These are phyloP conservation scores for Leccinum obscurum DNA, from an alignment of 768 basidiomycete genomes.

Conservation along the genomic window DNA sequence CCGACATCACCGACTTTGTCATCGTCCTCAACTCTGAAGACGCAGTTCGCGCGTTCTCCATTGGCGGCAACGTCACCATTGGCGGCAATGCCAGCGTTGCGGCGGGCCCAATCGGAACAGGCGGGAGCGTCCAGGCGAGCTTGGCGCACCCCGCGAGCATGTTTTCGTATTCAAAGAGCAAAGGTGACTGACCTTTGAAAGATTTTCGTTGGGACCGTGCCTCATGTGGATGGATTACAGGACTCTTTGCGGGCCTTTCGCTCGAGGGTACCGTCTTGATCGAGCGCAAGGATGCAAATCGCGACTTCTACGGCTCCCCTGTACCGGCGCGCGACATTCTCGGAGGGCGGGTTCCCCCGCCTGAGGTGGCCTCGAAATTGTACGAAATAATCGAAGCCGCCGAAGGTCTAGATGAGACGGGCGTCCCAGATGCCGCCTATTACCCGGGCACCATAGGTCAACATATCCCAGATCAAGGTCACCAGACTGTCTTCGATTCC, in stretches of 20 bases:
- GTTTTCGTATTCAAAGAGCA: constrained; percentile 96
- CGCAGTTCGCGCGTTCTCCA: constrained; percentile 91
- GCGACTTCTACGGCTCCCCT: constrained; percentile 92
- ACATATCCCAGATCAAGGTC: constrained; percentile 49
- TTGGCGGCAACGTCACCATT: constrained; percentile 95
- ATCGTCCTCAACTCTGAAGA: constrained; percentile 97
- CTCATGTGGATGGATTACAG: constrained; percentile 37
- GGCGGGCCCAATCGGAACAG: constrained; percentile 93
- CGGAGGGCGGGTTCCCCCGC: constrained; percentile 92
- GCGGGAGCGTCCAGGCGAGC: constrained; percentile 83
- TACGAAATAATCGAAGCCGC: constrained; percentile 98
- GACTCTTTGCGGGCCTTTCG: constrained; percentile 91
- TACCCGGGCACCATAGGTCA: constrained; percentile 67
- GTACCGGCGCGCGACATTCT: constrained; percentile 90
- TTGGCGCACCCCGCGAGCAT: constrained; percentile 94
- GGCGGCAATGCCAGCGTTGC: constrained; percentile 85
- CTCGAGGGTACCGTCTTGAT: constrained; percentile 94
- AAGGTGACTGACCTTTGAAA: constrained; percentile 52
- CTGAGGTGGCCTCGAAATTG: constrained; percentile 87
- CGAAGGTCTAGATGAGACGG: constrained; percentile 86
- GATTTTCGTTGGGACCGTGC: not conserved
- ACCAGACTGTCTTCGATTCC: constrained; percentile 74
- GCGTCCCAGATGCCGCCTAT: constrained; percentile 76
- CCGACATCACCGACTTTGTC: constrained; percentile 90
- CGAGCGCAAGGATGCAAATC: constrained; percentile 94